Percentiles rank a stretch among this genome's conserved stretches.
phyloP scores from a whole-genome alignment of 805 yeast species.

The Ogataea allantospora region DNA sequence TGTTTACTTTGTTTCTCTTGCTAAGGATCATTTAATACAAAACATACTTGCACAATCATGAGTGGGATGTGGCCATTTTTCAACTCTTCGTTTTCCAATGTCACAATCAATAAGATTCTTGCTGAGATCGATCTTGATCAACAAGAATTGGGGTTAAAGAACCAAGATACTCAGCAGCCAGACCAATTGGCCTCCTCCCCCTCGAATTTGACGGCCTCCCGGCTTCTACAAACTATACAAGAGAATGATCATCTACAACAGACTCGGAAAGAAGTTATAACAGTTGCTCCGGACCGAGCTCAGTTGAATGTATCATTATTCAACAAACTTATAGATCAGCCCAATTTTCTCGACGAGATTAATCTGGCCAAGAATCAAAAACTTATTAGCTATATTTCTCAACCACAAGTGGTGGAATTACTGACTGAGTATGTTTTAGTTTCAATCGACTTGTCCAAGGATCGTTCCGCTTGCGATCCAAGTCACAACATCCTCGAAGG shows the following conservation, averaged over 20 bases:
- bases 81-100: constrained; percentile 37
- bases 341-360: constrained; percentile 36
- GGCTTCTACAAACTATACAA: constrained; percentile 35
- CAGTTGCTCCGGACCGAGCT: constrained; percentile 3
- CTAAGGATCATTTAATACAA: neutral
- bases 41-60: constrained; percentile 20
- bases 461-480: constrained; percentile 4
- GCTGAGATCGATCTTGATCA: constrained; percentile 38
- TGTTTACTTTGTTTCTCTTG: neutral
- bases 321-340: constrained; percentile 36
- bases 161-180: constrained; percentile 1
- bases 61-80: constrained; percentile 41
- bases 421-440: constrained; percentile 31
- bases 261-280: constrained; percentile 11
- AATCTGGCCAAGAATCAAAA: constrained; percentile 35
- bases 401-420: constrained; percentile 30
- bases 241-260: constrained; percentile 29
- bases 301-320: constrained; percentile 28
- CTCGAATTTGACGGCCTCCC: constrained; percentile 32
- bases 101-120: constrained; percentile 35
- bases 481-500: constrained; percentile 23
- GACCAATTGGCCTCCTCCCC: constrained; percentile 14
- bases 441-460: constrained; percentile 25
- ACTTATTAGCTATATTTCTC: constrained; percentile 33
- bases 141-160: constrained; percentile 18